Base-by-base conservation (phyloP, 2,329 filamentous ascomycete genomes). In the Pseudocercospora cruenta region DNA sequence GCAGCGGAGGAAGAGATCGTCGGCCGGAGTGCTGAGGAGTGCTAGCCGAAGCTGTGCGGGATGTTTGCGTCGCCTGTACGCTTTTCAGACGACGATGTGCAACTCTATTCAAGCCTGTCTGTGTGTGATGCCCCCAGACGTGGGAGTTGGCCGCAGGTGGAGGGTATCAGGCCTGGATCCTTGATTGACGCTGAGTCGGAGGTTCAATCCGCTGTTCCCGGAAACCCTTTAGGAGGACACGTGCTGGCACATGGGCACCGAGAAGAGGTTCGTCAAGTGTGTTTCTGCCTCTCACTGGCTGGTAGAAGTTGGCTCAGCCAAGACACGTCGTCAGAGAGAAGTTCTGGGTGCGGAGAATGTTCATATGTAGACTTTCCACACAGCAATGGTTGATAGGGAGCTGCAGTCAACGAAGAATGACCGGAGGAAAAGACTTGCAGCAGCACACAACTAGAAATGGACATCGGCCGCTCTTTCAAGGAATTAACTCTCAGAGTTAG, bases 81-180 rank as follows among this genome's bases (percentile, higher is more conserved):
- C 28, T 59, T 31, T 28, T 54, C 39, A 45, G 62, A 62, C 53
- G 65, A 49, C 65, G 62, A 62, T 62, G 58, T 58, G 58, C 51
- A 64, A 67, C 65, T 58, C 39, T 64, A 64, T 64, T 59, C 43
- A 21, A 49, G 60, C 60, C 31, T 62, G 62, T 31, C 43, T 59
- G 58, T 36, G 54, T 39, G 54, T 39, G 28, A 33, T 39, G 58
- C 39, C 14, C 45, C 6, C 43, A 28, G 58, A 51, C 45, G 58
- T 60, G 58, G 45, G 39, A 60, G 58, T 51, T 43, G 55, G 36
- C 43, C 31, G 61, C 43, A 58, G 53, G 36, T 49, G 53, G 61
- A 47, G 33, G 61, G 61, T 57, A 58, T 28, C 43, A 53, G 62
- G 58, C 43, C 43, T 59, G 58, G 64, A 66, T 62, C 51, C 59